Conservation (phyloP, 768 basidiomycete species). For the Mycena chlorophos region DNA sequence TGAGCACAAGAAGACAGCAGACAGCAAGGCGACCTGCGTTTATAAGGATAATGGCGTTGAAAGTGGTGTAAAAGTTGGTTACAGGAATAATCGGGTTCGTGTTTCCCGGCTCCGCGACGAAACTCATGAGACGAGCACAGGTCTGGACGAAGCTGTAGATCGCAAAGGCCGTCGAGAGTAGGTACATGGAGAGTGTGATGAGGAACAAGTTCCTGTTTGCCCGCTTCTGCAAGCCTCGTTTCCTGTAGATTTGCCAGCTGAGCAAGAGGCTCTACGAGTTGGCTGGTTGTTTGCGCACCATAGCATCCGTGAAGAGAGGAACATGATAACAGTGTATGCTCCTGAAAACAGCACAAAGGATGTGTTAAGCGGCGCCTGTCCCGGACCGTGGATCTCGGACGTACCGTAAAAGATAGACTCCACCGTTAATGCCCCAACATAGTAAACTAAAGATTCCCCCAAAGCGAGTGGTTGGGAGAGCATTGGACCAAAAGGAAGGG, state of each 20-base stretch:
- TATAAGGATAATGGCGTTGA: neutral
- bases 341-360: too few relatives aligned
- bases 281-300: neutral
- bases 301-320: constrained; percentile 1
- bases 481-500: neutral
- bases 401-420: neutral
- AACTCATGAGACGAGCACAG: neutral
- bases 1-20: neutral
- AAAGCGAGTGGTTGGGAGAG: neutral
- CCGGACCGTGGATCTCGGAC: neutral
- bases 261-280: too few relatives aligned
- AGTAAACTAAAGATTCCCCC: neutral
- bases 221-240: neutral
- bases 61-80: neutral
- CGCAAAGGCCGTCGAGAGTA: neutral
- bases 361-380: too few relatives aligned
- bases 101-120: neutral
- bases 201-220: neutral
- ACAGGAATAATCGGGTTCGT: neutral
- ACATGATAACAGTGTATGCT: neutral
- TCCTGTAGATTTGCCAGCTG: too few relatives aligned
- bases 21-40: neutral
- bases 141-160: neutral
- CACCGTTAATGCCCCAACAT: neutral
- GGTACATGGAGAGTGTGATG: neutral